Evolutionary conservation across 78 protist genomes (phyloP).

Genomic region (Chrysochromulina tobinii): DNA sequence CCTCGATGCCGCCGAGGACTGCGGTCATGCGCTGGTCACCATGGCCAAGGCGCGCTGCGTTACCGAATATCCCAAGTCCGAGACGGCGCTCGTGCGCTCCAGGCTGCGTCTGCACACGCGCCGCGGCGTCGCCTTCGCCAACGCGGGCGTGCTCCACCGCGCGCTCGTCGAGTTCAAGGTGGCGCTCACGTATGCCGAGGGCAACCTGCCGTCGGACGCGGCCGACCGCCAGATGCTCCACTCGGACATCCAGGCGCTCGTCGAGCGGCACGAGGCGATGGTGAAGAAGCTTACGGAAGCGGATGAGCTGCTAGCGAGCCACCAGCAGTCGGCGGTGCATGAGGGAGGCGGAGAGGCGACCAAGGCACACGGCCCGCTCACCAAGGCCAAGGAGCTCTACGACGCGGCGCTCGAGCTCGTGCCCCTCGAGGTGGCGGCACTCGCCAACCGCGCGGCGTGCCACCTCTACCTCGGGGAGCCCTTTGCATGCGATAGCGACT

Average conservation of each 20-base stretch:
- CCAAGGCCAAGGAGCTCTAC: background rate
- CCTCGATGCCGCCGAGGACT: background rate
- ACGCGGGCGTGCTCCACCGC: background rate
- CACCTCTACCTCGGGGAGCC: background rate
- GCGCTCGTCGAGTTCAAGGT: background rate
- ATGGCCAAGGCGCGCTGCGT: slow-evolving; percentile 12
- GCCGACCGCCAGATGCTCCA: background rate
- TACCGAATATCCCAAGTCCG: background rate
- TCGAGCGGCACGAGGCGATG: background rate
- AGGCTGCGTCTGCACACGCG: background rate
- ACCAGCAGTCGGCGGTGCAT: background rate
- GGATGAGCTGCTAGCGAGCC: background rate
- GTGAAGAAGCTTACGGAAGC: background rate
- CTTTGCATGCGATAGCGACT: background rate
- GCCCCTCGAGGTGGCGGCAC: background rate
- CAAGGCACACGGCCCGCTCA: background rate
- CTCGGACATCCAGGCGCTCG: background rate
- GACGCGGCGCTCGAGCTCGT: background rate
- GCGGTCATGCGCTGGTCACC: background rate
- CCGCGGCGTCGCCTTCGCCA: background rate
- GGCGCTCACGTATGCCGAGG: background rate
- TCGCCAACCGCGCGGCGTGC: background rate
- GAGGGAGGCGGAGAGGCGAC: background rate
- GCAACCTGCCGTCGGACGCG: background rate
- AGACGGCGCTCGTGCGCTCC: background rate